Evolutionary conservation across 1,284 basidiomycete genomes (phyloP).

Genomic region (Erythrobasidium hasegawianum): DNA sequence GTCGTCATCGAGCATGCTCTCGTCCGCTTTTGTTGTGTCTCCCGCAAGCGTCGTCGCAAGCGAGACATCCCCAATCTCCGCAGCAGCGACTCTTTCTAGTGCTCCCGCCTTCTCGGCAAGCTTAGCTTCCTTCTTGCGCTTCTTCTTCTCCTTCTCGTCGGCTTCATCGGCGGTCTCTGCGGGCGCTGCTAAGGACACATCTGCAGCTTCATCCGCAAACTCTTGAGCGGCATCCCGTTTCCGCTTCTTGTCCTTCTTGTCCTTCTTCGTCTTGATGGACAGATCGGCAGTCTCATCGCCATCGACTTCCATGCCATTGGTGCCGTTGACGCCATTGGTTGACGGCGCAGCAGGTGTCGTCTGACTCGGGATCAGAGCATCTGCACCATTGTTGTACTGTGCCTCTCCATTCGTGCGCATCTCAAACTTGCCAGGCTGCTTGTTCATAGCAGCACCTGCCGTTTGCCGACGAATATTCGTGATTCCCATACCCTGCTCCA

Average conservation of each 20-base stretch:
- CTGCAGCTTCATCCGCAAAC: conserved; percentile 33
- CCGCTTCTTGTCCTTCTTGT: conserved; percentile 50
- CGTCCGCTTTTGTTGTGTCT: conserved; percentile 23
- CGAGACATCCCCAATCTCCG: conserved; percentile 31
- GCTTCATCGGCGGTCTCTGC: conserved; percentile 20
- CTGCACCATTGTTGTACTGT: conserved; percentile 75
- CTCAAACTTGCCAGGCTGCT: conserved; percentile 69
- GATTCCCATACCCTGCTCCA: conserved; percentile 77
- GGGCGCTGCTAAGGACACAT: conserved; percentile 26
- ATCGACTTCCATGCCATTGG: conserved; percentile 58
- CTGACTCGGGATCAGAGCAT: conserved; percentile 71
- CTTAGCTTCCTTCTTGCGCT: conserved; percentile 36
- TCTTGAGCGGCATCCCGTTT: conserved; percentile 58
- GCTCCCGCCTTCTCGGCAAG: conserved; percentile 23
- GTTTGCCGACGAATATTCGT: conserved; percentile 52
- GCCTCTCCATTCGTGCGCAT: conserved; percentile 66
- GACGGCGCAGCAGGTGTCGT: conserved; percentile 51
- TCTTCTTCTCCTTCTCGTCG: conserved; percentile 36
- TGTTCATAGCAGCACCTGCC: conserved; percentile 52
- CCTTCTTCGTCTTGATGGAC: conserved; percentile 55
- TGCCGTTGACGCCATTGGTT: too few relatives aligned
- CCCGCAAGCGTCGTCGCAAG: conserved; percentile 21
- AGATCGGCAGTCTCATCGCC: conserved; percentile 62
- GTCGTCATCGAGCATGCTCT: conserved; percentile 17
- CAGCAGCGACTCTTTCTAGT: conserved; percentile 18